Evolutionary conservation across 2,329 filamentous ascomycete species (phyloP), one percentile per base, ranked within the genome.

Genomic region (Colletotrichum sp.): DNA sequence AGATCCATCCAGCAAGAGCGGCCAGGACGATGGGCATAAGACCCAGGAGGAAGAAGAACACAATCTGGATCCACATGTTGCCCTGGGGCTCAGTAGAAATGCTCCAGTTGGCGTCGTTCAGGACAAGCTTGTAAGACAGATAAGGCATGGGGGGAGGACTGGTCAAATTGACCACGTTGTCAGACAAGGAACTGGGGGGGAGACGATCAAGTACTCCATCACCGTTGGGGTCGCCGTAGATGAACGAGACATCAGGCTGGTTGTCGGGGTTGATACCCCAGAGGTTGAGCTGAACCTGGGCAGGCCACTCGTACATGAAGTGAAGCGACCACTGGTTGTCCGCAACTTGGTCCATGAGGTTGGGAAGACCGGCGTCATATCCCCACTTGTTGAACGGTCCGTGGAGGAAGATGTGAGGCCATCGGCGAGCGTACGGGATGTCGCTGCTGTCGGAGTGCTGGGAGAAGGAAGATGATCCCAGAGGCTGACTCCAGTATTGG

Each of bases 191-290:
- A 18, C 89, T 90, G 3, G 92, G 92, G 3, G 91, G 90, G 44
- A 94, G 86, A 64, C 91, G 90, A 80, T 94, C 92, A 30, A 94
- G 84, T 8, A 94, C 86, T 6, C 86, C 87, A 80, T 94, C 92
- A 34, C 86, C 85, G 79, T 94, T 90, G n/a, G 92, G 88, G 81
- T 94, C 92, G 32, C 92, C 92, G 77, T 88, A 90, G 3, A 92
- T 88, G 72, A 86, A 88, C 9, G 88, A 89, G 76, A 91, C 87
- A 81, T 94, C 92, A 0, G 92, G 92, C 78, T 90, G 84, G 24
- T 91, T 91, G 81, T 93, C 89, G 1, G 89, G 88, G 79, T 93
- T 92, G 81, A 93, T 91, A 68, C 92, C 92, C 92, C 92, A 94
- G 7, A 92, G 87, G 78, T 93, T 94, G 75, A 93, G 84, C 79